Conservation (phyloP, 1,139 yeast species). For the Yamadazyma trypodendri region DNA sequence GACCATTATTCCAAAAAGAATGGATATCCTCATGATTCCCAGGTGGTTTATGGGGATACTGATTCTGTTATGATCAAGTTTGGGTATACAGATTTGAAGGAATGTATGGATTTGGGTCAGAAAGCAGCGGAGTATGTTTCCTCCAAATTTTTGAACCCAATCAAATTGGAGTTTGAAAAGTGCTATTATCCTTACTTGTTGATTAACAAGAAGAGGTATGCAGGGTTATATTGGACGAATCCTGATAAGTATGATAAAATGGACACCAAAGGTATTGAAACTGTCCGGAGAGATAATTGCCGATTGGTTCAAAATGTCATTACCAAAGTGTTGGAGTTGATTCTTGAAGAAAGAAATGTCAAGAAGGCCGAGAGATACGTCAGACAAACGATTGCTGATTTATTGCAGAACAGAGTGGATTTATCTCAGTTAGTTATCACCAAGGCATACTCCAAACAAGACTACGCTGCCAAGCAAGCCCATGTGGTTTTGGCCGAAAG, state of each 20-base stretch:
- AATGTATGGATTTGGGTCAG: constrained; percentile 88
- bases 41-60: constrained; percentile 97
- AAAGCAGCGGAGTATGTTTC: constrained; percentile 94
- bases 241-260: constrained; percentile 89
- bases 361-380: constrained; percentile 82
- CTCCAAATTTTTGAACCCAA: constrained; percentile 74
- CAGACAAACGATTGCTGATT: constrained; percentile 83
- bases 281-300: constrained; percentile 97
- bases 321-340: constrained; percentile 82
- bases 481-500: constrained; percentile 96
- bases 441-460: constrained; percentile 84
- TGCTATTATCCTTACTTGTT: constrained; percentile 92
- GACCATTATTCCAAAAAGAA: constrained; percentile 72
- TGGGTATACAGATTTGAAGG: constrained; percentile 77
- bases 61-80: constrained; percentile 99
- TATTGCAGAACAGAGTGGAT: constrained; percentile 88
- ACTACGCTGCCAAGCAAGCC: constrained; percentile 94
- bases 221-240: constrained; percentile 94
- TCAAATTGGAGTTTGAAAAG: constrained; percentile 93
- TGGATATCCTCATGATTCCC: constrained; percentile 80
- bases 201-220: constrained; percentile 94
- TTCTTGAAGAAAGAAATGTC: constrained; percentile 88
- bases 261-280: constrained; percentile 98
- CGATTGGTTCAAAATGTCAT: constrained; percentile 91
- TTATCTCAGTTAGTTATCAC: constrained; percentile 92